phyloP scores from a whole-genome alignment of 1,284 basidiomycete genomes.

The Naganishia sp. region DNA sequence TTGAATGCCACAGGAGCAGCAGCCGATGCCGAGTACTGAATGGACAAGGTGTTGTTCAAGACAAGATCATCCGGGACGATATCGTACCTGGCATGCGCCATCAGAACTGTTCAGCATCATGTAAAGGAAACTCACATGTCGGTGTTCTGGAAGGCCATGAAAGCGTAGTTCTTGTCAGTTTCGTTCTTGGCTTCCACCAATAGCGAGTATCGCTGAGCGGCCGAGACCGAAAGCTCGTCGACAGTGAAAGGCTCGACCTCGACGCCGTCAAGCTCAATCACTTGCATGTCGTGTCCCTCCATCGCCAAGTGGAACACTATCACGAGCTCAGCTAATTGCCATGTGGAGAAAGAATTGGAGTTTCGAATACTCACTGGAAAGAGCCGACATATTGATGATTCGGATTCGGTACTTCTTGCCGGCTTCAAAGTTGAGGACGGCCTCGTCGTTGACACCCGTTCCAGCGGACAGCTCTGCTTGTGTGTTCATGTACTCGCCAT shows the following conservation, averaged over 20 bases:
- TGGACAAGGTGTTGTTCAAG: constrained; percentile 73
- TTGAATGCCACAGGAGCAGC: constrained; percentile 34
- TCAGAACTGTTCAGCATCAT: constrained; percentile 11
- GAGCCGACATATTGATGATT: constrained; percentile 71
- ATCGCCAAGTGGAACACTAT: constrained; percentile 79
- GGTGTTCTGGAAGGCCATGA: constrained; percentile 84
- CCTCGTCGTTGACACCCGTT: constrained; percentile 81
- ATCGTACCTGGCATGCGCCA: constrained; percentile 74
- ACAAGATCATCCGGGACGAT: constrained; percentile 67
- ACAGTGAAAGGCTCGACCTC: constrained; percentile 72
- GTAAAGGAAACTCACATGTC: constrained; percentile 54
- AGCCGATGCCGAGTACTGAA: constrained; percentile 63
- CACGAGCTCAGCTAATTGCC: not conserved
- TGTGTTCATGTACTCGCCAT: constrained; percentile 65
- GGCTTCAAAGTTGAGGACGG: constrained; percentile 76
- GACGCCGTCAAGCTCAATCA: constrained; percentile 86
- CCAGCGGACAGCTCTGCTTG: constrained; percentile 52
- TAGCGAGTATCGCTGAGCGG: constrained; percentile 91
- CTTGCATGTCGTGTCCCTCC: constrained; percentile 84
- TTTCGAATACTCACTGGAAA: constrained; percentile 41
- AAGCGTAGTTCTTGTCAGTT: constrained; percentile 75
- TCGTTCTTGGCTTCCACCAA: constrained; percentile 87
- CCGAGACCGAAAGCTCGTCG: constrained; percentile 70
- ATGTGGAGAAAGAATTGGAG: not conserved
- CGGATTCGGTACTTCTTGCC: constrained; percentile 71